Conservation (phyloP, 768 basidiomycete genomes). For the Boletus patriciae region DNA sequence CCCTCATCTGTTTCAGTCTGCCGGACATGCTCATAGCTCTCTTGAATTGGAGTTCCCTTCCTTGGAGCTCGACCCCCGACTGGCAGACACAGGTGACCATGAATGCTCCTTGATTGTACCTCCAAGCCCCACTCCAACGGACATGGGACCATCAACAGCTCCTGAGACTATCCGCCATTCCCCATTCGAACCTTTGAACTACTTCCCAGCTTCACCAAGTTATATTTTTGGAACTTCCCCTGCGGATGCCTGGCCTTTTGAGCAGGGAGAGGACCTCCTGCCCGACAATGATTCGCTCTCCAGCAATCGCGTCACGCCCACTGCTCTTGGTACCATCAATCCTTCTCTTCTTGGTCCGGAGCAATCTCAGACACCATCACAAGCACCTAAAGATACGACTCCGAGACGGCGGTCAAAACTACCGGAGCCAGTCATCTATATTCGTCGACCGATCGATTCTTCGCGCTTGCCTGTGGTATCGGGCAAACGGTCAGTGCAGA, state of each 20-base stretch:
- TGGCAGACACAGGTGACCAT: conserved; percentile 3
- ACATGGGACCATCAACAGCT: neutral
- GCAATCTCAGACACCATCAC: neutral
- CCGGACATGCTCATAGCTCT: neutral
- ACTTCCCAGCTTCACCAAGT: conserved; percentile 5
- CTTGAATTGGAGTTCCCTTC: conserved; percentile 6
- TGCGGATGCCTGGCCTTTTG: conserved; percentile 10
- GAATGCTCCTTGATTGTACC: conserved; percentile 31
- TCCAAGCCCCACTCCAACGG: conserved; percentile 20
- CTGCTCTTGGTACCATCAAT: conserved; percentile 25
- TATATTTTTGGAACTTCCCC: neutral
- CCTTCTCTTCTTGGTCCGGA: conserved; percentile 30
- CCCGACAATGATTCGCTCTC: neutral
- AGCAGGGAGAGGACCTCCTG: neutral
- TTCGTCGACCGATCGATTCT: conserved; percentile 30
- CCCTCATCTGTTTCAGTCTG: conserved; percentile 6
- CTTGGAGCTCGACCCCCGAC: conserved; percentile 6
- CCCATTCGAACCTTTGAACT: neutral
- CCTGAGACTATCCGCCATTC: neutral
- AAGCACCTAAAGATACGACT: neutral
- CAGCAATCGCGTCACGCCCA: neutral
- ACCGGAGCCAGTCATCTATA: conserved; percentile 30
- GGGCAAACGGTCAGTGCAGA: conserved; percentile 29
- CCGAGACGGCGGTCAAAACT: conserved; percentile 13
- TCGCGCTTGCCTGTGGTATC: conserved; percentile 19